Percentiles rank a stretch among this genome's conserved stretches.
Conservation (phyloP, 1,284 basidiomycete genomes). For the Ceratobasidium sp. region DNA sequence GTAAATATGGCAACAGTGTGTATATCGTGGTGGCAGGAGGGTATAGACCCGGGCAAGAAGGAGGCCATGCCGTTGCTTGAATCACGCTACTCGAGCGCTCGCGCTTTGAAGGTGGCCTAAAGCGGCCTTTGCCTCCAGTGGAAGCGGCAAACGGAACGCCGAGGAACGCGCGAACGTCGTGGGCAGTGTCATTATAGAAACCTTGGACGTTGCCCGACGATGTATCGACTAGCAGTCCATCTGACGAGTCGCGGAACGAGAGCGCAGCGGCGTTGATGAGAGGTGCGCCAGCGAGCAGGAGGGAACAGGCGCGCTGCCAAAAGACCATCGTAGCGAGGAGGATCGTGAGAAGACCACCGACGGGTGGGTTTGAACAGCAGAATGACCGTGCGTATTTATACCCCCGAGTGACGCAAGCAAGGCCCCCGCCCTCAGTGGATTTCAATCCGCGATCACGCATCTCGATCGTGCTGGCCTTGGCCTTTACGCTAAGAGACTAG, state of each 20-base stretch:
- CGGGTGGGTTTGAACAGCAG: not conserved
- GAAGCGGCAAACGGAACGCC: conserved; percentile 37
- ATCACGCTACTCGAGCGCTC: conserved; percentile 4
- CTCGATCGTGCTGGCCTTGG: not conserved
- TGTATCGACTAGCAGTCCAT: conserved; percentile 13
- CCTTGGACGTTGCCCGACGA: conserved; percentile 15
- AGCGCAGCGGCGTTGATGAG: conserved; percentile 2
- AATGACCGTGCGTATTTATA: conserved; percentile 15
- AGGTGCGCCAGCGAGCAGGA: conserved; percentile 9
- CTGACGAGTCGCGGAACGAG: conserved; percentile 3
- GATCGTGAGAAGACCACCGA: conserved; percentile 9
- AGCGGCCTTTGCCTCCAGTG: conserved; percentile 17
- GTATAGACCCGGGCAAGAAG: conserved; percentile 28
- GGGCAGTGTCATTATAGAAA: conserved; percentile 17
- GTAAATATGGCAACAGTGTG: conserved; percentile 17
- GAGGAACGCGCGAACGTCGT: conserved; percentile 33
- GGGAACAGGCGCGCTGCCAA: conserved; percentile 6
- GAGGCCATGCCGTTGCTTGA: conserved; percentile 23
- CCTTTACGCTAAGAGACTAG: not conserved
- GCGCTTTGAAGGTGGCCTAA: conserved; percentile 15
- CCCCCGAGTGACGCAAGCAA: no score
- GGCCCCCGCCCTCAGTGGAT: not conserved
- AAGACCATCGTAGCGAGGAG: conserved; percentile 28
- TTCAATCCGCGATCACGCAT: not conserved
- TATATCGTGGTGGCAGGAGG: conserved; percentile 9